Percentiles rank a stretch among this genome's conserved stretches.
Evolutionary conservation across 306 rosid genomes (phyloP).

Genomic region (Prosopis cineraria): DNA sequence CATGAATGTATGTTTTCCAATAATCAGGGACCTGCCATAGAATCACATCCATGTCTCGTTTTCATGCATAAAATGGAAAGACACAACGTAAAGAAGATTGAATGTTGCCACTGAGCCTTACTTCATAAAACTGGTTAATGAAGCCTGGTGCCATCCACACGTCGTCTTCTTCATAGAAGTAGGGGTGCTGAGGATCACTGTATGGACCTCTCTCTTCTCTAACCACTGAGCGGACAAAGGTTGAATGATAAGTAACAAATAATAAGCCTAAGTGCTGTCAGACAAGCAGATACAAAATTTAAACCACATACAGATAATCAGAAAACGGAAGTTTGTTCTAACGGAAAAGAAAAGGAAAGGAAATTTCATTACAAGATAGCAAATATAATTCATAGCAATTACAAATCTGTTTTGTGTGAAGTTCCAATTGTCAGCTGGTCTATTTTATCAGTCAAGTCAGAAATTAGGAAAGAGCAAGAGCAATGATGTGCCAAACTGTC

Average conservation of each 20-base stretch:
- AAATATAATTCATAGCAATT: neutral
- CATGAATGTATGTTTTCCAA: constrained; percentile 84
- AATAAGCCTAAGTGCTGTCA: neutral
- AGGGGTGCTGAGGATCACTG: constrained; percentile 92
- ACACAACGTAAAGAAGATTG: constrained; percentile 21
- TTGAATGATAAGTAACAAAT: constrained; percentile 30
- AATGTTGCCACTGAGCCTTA: constrained; percentile 43
- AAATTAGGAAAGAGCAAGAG: neutral
- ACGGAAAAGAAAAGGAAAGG: neutral
- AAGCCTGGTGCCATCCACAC: constrained; percentile 99
- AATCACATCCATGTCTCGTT: constrained; percentile 17
- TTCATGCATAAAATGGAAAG: constrained; percentile 28
- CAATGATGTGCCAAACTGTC: constrained; percentile 4
- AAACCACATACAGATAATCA: neutral
- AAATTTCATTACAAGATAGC: constrained; percentile 5
- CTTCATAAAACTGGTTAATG: constrained; percentile 91
- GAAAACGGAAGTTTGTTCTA: neutral
- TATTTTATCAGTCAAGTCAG: constrained; percentile 14
- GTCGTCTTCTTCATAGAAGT: constrained; percentile 91
- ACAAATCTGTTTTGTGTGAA: constrained; percentile 12
- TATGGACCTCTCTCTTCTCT: constrained; percentile 94
- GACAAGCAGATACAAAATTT: constrained; percentile 10
- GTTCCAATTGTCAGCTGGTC: constrained; percentile 13
- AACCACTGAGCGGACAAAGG: constrained; percentile 61
- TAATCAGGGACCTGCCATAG: constrained; percentile 83